Percentiles rank a stretch among this genome's conserved stretches.
Conservation (phyloP, 768 basidiomycete species). For the Mycena rosella region DNA sequence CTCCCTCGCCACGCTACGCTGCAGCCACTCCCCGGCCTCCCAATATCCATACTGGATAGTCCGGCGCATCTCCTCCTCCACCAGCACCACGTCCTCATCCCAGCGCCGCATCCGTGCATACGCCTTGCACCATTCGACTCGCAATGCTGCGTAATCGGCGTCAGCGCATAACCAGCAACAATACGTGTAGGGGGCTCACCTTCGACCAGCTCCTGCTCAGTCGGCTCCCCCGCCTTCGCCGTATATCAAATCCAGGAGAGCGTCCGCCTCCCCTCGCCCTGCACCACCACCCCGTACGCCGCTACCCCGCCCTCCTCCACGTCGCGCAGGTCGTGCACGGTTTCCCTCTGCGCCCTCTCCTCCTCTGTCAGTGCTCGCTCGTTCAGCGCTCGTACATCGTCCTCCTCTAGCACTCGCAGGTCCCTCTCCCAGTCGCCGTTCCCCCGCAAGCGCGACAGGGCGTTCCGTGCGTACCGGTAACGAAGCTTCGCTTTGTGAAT, state of each 20-base stretch:
- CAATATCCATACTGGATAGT: conserved; percentile 10
- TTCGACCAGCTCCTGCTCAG: not conserved
- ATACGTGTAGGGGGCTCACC: not conserved
- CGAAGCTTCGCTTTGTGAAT: not conserved
- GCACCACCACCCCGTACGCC: not conserved
- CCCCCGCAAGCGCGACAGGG: not conserved
- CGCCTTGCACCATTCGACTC: conserved; percentile 21
- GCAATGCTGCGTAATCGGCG: not conserved
- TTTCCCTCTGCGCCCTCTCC: not conserved
- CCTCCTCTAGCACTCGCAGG: not conserved
- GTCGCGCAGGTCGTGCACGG: not conserved
- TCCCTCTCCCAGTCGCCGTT: not conserved
- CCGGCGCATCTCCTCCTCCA: conserved; percentile 25
- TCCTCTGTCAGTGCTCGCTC: not conserved
- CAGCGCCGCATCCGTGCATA: conserved; percentile 17
- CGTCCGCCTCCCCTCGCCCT: not conserved
- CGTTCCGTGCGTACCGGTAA: not conserved
- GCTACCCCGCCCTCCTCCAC: not conserved
- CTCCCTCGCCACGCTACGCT: not conserved
- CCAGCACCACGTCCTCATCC: conserved; percentile 21
- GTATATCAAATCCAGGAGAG: not conserved
- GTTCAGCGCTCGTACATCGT: not conserved
- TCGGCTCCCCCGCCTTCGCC: not conserved
- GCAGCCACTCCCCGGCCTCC: not conserved
- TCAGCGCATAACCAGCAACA: not conserved